phyloP scores from a whole-genome alignment of 2,329 filamentous ascomycete genomes.

The Epichloe gansuensis region DNA sequence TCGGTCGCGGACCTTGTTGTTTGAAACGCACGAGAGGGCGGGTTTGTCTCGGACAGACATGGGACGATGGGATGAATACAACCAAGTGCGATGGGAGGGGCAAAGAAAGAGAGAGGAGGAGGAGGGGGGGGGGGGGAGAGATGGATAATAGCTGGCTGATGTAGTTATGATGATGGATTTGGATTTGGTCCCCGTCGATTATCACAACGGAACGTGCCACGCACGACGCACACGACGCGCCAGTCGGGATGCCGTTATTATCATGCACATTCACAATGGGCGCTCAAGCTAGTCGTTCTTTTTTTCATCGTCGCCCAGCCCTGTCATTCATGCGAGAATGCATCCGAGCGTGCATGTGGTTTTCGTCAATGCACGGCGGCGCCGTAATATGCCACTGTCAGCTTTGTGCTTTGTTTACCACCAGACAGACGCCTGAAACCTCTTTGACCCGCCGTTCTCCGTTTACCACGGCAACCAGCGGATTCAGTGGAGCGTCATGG shows the following conservation, averaged over 20 bases:
- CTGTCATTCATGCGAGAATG: background rate
- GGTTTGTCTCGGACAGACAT: background rate
- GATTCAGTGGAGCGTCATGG: background rate
- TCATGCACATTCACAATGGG: too few relatives aligned
- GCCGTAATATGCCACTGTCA: too few relatives aligned
- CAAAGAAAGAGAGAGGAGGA: too few relatives aligned
- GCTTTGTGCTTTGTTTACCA: too few relatives aligned
- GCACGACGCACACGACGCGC: background rate
- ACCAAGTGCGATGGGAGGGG: background rate
- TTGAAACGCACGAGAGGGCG: constrained; percentile 1
- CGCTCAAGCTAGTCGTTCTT: background rate
- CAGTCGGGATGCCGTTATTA: background rate
- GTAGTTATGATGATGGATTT: background rate
- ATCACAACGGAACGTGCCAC: background rate
- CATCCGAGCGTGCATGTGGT: background rate
- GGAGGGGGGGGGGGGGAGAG: too few relatives aligned
- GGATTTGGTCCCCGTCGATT: too few relatives aligned
- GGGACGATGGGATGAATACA: background rate
- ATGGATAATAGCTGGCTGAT: background rate
- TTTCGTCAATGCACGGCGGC: background rate
- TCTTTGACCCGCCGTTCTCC: background rate
- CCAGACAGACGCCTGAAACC: background rate
- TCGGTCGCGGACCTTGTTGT: constrained; percentile 1
- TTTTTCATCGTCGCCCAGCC: background rate
- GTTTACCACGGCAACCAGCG: constrained; percentile 14